Base-by-base conservation (phyloP, 371 early-diverging fungal species). In the Sporodiniella umbellata region DNA sequence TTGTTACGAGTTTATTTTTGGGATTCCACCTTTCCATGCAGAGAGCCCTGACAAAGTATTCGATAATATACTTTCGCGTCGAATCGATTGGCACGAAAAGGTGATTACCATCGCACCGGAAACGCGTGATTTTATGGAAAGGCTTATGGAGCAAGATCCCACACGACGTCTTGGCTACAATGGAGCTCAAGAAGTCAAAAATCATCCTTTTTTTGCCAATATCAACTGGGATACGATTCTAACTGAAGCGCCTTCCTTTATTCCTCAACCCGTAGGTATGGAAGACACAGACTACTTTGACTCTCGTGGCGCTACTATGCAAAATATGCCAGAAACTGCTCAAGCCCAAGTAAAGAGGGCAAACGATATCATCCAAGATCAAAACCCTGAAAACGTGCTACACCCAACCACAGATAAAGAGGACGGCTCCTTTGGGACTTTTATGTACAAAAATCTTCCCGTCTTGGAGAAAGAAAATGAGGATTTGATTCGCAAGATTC, bases 211-310 rank as follows among this genome's bases (percentile, higher is more conserved):
- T 67, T 89, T 87, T 60, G 68, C 73, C 25, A 66, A 51, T 6
- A 75, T 89, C 35, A 57, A 87, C 39, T 89, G 87, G 87, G 84
- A 86, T 15, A 83, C 79, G 1, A 56, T 96, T 12, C 54, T 80
- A 21, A 78, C 77, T 0, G 74, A 80, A 46, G 79, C 87, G 37
- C 89, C 95, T 2, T 78, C 84, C 1, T 98, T 98, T 68, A 79
- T 94, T 1, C 98, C 98, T 4, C 86, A 87, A 35, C 80, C 87
- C 0, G 82, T 80, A 0, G 73, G 78, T 44, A 69, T 75, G 38
- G 94, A 94, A 51, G 96, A 96, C 54, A 95, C 96, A 0, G 89
- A 88, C 26, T 96, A 96, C 63, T 98, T 98, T 82, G 98, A 98
- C 62, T 59, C 80, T 4, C 82, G 98, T 15, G 96, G 96, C 5